These are phyloP conservation scores for Epichloe sp. DNA, from an alignment of 2,329 filamentous ascomycete species.

Conservation along the genomic window DNA sequence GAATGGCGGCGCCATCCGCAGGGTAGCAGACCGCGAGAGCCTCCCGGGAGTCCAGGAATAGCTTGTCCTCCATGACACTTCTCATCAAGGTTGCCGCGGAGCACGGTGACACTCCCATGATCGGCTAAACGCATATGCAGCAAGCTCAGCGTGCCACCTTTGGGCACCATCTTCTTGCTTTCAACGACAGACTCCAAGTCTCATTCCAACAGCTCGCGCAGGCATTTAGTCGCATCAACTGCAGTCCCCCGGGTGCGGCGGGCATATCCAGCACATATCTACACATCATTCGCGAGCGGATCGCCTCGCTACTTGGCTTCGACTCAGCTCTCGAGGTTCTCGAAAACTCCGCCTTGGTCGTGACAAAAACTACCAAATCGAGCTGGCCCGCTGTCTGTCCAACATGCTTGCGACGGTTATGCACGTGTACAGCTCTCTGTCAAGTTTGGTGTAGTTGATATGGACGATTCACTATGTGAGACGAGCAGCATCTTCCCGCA, in stretches of 20 bases:
- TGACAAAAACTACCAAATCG: constrained; percentile 3
- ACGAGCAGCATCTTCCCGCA: constrained; percentile 8
- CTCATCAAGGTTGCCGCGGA: no score
- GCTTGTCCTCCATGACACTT: not conserved
- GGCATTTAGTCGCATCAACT: constrained; percentile 2
- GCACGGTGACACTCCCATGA: no score
- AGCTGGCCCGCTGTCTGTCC: not conserved
- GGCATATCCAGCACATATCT: constrained; percentile 3
- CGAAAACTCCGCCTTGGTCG: constrained; percentile 3
- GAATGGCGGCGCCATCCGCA: not conserved
- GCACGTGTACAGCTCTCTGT: constrained; percentile 5
- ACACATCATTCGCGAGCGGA: constrained; percentile 3
- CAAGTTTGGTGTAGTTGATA: constrained; percentile 5
- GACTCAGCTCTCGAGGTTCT: constrained; percentile 1
- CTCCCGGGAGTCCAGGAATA: not conserved
- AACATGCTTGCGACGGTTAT: constrained; percentile 3
- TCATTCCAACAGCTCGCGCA: constrained; percentile 4
- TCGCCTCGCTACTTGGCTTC: constrained; percentile 3
- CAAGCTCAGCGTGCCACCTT: not conserved
- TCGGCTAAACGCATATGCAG: no score
- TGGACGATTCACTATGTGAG: constrained; percentile 5
- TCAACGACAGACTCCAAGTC: constrained; percentile 5
- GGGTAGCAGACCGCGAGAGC: not conserved
- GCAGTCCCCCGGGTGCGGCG: not conserved
- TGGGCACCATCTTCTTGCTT: not conserved